These are phyloP conservation scores for Ogataea saltuana DNA, from an alignment of 805 yeast genomes.

Conservation along the genomic window DNA sequence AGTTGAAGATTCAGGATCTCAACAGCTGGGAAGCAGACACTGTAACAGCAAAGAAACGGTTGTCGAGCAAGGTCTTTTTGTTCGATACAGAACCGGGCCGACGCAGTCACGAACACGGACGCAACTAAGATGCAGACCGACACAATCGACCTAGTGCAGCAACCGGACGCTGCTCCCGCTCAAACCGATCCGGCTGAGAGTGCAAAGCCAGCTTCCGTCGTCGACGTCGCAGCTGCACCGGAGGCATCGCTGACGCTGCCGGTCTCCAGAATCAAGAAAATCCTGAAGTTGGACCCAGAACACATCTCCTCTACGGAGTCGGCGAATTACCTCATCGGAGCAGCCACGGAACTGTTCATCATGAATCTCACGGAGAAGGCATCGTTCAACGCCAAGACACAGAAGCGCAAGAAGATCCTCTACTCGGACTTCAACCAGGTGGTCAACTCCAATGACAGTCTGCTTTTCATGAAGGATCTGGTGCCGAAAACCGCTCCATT, in stretches of 20 bases:
- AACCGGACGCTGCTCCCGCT: no score
- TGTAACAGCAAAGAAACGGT: no score
- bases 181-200: slow-evolving; percentile 3
- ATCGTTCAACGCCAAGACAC: slow-evolving; percentile 59
- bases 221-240: slow-evolving; percentile 1
- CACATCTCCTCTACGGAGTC: slow-evolving; percentile 64
- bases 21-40: no score
- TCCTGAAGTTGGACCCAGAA: slow-evolving; percentile 75
- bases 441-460: slow-evolving; percentile 56
- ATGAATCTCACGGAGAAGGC: slow-evolving; percentile 74
- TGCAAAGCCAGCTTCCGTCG: not conserved
- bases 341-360: slow-evolving; percentile 76
- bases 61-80: no score
- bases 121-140: no score
- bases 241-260: slow-evolving; percentile 46
- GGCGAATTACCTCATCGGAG: slow-evolving; percentile 72
- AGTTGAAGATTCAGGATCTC: not conserved
- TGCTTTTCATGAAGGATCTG: slow-evolving; percentile 62
- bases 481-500: slow-evolving; percentile 63
- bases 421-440: slow-evolving; percentile 72
- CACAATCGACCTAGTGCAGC: no score
- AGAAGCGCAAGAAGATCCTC: slow-evolving; percentile 65
- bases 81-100: no score
- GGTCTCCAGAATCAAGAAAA: slow-evolving; percentile 65
- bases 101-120: no score